Evolutionary conservation across 2,329 filamentous ascomycete genomes (phyloP).

Genomic region (Alternaria sp.): DNA sequence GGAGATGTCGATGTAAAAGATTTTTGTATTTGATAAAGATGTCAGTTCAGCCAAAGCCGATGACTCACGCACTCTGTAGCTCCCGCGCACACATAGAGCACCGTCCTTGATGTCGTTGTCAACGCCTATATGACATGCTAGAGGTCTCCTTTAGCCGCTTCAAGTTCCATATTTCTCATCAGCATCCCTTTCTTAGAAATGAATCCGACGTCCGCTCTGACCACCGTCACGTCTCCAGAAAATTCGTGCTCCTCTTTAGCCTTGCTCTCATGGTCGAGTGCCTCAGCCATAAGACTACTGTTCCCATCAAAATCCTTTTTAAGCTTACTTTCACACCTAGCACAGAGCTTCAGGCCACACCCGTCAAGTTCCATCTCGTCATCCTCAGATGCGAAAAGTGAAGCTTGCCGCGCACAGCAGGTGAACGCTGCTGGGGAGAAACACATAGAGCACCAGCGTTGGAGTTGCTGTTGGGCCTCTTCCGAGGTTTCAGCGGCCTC

Average conservation of each 20-base stretch:
- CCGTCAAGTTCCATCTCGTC: slow-evolving; percentile 25
- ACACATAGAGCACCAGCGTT: slow-evolving; percentile 44
- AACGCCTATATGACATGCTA: background rate
- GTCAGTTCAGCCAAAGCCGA: background rate
- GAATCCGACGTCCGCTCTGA: slow-evolving; percentile 41
- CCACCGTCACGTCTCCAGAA: background rate
- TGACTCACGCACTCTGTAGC: background rate
- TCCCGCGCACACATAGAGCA: background rate
- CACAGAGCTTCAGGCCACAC: slow-evolving; percentile 41
- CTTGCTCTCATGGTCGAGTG: slow-evolving; percentile 31
- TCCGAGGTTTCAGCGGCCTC: slow-evolving; percentile 10
- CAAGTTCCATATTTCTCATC: slow-evolving; percentile 18
- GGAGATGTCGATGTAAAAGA: background rate
- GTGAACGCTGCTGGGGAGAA: slow-evolving; percentile 31
- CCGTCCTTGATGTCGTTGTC: background rate
- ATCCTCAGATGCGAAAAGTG: background rate
- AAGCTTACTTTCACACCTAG: slow-evolving; percentile 23
- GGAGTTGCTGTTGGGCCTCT: slow-evolving; percentile 23
- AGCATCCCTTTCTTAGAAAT: slow-evolving; percentile 31
- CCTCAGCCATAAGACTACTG: slow-evolving; percentile 20
- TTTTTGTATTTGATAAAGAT: background rate
- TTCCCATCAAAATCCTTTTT: slow-evolving; percentile 18
- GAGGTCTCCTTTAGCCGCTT: background rate
- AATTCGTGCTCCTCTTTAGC: slow-evolving; percentile 13
- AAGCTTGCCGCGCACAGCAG: slow-evolving; percentile 20